phyloP scores from a whole-genome alignment of 1,139 yeast genomes.

The Pichia sp. region DNA sequence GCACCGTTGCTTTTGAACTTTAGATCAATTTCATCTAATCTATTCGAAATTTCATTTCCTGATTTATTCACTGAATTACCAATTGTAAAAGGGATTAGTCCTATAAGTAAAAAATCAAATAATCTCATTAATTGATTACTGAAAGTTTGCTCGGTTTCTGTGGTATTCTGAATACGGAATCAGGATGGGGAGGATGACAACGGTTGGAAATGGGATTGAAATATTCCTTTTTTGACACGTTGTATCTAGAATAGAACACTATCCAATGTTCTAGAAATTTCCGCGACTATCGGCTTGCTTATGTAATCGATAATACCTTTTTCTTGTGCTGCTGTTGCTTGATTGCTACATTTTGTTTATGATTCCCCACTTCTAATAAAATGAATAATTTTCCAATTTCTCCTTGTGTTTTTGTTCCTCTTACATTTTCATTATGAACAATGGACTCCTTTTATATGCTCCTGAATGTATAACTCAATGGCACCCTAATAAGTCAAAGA shows the following conservation, averaged over 20 bases:
- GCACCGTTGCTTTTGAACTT: slow-evolving; percentile 22
- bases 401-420: too few species aligned
- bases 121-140: neutral
- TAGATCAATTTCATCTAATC: slow-evolving; percentile 15
- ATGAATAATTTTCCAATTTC: too few species aligned
- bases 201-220: neutral
- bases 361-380: too few species aligned
- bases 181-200: too few species aligned
- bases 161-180: neutral
- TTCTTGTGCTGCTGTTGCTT: neutral
- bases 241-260: neutral
- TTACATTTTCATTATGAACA: too few species aligned
- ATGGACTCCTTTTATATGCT: too few species aligned
- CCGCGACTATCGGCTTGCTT: neutral
- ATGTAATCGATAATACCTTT: neutral
- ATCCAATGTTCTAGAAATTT: neutral
- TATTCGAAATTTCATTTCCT: neutral
- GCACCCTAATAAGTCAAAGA: too few species aligned
- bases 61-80: neutral
- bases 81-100: neutral
- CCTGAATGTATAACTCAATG: too few species aligned
- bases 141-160: neutral
- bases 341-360: neutral
- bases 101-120: neutral
- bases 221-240: neutral